Evolutionary conservation across 2,329 filamentous ascomycete genomes (phyloP), one percentile per base, ranked within the genome.

Genomic region (Podosphaera leucotricha): DNA sequence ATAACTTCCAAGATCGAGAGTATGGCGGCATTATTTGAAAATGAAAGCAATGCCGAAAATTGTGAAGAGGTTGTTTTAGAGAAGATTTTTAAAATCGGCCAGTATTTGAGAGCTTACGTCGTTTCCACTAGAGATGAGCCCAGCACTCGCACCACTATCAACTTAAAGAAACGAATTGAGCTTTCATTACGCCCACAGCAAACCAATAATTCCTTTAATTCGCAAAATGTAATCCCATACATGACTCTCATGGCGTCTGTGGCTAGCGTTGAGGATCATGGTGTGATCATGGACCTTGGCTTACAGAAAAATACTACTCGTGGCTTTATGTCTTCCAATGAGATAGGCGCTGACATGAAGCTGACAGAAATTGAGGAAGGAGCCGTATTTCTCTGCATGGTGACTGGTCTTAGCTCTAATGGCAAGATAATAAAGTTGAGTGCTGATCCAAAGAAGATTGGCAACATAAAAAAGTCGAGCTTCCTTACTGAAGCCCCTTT

Each of bases 231-330:
- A 8, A 75, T 90, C 8, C 62, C 70, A 36, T 79, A 92, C 55
- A 70, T 67, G 50, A 85, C 81, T 39, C 65, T 95, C 18, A 92
- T 95, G 69, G 87, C 85, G 1, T 79, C 85, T 0, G 77, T 98
- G 21, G 63, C 71, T 43, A 98, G 87, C 60, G 79, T 92, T n/a
- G 87, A 98, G 61, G 92, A 98, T 54, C 86, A 93, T 56, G 90
- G 90, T 48, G 71, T 90, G 46, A 73, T 95, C 45, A 93, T 98
- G 84, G 84, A 94, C 53, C 63, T 95, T 33, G 84, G 84, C 16
- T 65, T 95, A 6, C 67, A 75, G 30, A 72, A 75, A 44, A 63
- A 68, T 26, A 69, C 72, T 33, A 59, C 86, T 43, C 77, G 76
- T 49, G 90, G 82, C 2, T 98, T 98, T 62, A 68, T 98, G 56